Base-by-base conservation (phyloP, 345 rosid species). In the Eucalyptus sp. region DNA sequence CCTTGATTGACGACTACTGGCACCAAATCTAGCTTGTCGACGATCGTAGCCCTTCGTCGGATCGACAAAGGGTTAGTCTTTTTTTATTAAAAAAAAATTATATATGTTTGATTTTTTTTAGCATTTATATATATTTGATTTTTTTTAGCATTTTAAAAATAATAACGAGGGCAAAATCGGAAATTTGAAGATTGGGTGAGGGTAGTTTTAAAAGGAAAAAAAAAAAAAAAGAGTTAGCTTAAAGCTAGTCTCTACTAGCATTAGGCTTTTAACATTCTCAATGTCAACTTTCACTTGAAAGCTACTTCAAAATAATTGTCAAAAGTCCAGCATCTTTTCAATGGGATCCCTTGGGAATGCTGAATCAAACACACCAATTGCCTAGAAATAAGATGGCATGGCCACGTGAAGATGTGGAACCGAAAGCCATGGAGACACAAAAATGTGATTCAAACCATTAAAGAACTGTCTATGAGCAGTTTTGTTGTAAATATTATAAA, bases 201-300 rank as follows among this genome's bases (percentile, higher is more conserved):
- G 10, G 25, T 52, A 52, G 58, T 18, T 52, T 18, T 52, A 7
- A 5, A 52, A 52, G 24, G 25, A 52, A 18, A 52, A 41, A 44
- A 52, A 18, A 52, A 41, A 44, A 52, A 52, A 20, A 52, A 20
- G 25, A 52, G 58, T 52, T 52, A 20, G 4, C 4, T 52, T 25
- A 52, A 52, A 20, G 10, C 25, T 52, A 52, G 8, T 52, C 2
- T 0, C 0, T 20, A 0, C 25, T 52, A 8, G 5, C 10, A 52
- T 20, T 52, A 7, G 20, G 10, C 5, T 20, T 52, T 52, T 1
- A 8, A 0, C 1, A 0, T 52, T 52, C 7, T 52, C 58, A 52
- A 52, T 52, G 4, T 52, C 3, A 2, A 2, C 1, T 52, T 52
- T 52, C 10, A 52, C 25, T 52, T 52, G 4, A 52, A 7, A 0